Evolutionary conservation across 139 green algal species (phyloP), one percentile per base, ranked within the genome.

Genomic region (Prasinococcaceae sp.): DNA sequence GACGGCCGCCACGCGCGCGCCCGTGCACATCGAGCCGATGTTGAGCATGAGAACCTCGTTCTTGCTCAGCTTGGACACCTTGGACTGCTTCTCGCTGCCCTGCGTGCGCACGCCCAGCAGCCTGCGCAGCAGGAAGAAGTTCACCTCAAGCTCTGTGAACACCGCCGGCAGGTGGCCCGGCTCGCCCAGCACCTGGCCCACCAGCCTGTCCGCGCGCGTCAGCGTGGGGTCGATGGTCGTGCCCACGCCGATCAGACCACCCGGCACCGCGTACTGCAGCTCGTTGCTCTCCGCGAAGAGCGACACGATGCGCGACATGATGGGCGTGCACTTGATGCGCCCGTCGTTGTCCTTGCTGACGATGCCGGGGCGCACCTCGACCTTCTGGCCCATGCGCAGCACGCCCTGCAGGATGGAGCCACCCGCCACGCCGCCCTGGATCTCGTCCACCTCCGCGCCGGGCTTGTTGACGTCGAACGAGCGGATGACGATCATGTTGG

Each of bases 391-490:
- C 76, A 90, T 82, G 6, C 58, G 50, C 50, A 97, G 65, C 53
- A 95, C 88, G 38, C 88, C 88, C 74, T 88, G 74, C 51, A 98
- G 79, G 51, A 98, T 97, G 55, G 55, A 81, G 23, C 92, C 92
- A 16, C 92, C 92, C 6, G 92, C 92, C 20, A 99, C 86, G 36
- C 92, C 90, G 24, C 90, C 90, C 69, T 93, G 84, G 42, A 99
- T 74, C 8, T 96, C 86, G 24, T 96, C 86, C 45, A 97, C 88
- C 65, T 92, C 81, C 20, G 84, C 80, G 32, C 92, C 90, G 1
- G 92, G 92, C 76, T 96, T 96, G 79, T 99, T 98, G 5, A 99
- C 92, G 61, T 99, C 92, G 63, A 99, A 99, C 2, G 90, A 98
- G 46, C 90, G 81, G 60, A 99, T 99, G 33, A 99, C 85, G 54